Percentiles rank a stretch among this genome's conserved stretches.
These are phyloP conservation scores for Nannochloris sp. DNA, from an alignment of 139 green algal species.

Conservation along the genomic window DNA sequence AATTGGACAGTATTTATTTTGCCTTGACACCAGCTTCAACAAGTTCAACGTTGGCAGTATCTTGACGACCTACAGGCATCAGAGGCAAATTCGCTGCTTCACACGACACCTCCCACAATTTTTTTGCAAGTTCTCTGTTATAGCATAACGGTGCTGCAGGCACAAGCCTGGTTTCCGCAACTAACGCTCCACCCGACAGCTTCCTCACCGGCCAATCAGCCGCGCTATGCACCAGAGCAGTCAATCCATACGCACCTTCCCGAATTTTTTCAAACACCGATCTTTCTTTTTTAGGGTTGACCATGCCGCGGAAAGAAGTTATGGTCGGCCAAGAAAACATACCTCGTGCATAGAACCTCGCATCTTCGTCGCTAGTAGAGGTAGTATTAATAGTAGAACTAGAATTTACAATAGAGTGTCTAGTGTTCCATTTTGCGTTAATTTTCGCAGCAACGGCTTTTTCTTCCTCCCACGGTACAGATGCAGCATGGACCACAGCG, in stretches of 20 bases:
- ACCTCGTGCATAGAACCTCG: slow-evolving; percentile 67
- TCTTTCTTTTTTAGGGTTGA: not conserved
- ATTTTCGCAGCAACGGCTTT: not conserved
- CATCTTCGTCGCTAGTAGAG: not conserved
- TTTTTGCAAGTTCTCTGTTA: slow-evolving; percentile 36
- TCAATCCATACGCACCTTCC: slow-evolving; percentile 23
- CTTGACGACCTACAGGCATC: slow-evolving; percentile 6
- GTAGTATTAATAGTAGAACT: not conserved
- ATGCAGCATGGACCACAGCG: slow-evolving; percentile 54
- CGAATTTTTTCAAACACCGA: slow-evolving; percentile 10
- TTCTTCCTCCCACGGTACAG: slow-evolving; percentile 24
- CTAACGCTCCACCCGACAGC: slow-evolving; percentile 25
- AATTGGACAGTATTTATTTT: too few species aligned
- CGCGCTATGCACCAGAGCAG: slow-evolving; percentile 22
- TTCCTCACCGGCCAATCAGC: slow-evolving; percentile 54
- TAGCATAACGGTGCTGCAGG: slow-evolving; percentile 42
- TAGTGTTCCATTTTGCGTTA: too few species aligned
- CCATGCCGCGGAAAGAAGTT: not conserved
- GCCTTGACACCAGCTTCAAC: not conserved
- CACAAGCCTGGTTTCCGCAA: slow-evolving; percentile 25
- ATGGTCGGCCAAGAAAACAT: slow-evolving; percentile 50
- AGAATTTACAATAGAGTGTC: not conserved
- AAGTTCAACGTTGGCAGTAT: not conserved
- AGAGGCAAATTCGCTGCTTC: slow-evolving; percentile 32
- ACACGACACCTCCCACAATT: slow-evolving; percentile 54